These are phyloP conservation scores for Trichophyton verrucosum DNA, from an alignment of 2,329 filamentous ascomycete genomes.

Conservation along the genomic window DNA sequence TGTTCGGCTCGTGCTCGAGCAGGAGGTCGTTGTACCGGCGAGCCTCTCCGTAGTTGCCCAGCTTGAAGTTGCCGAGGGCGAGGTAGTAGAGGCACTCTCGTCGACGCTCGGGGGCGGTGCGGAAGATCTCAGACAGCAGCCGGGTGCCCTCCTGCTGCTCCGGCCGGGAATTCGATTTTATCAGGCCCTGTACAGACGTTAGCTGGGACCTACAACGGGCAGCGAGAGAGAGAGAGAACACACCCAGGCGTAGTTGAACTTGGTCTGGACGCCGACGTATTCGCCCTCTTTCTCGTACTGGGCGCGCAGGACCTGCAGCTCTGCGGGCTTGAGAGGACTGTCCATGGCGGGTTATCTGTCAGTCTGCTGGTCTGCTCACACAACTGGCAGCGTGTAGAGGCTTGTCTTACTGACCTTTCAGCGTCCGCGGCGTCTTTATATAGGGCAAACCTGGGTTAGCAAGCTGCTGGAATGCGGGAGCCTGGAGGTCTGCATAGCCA, in stretches of 20 bases:
- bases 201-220: not conserved
- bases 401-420: slow-evolving; percentile 56
- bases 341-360: slow-evolving; percentile 4
- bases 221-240: slow-evolving; percentile 14
- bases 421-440: slow-evolving; percentile 84
- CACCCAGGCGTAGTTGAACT: slow-evolving; percentile 99
- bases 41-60: slow-evolving; percentile 93
- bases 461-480: not conserved
- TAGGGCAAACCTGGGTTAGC: not conserved
- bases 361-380: not conserved
- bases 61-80: slow-evolving; percentile 92
- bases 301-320: slow-evolving; percentile 80
- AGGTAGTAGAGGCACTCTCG: slow-evolving; percentile 98
- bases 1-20: slow-evolving; percentile 78
- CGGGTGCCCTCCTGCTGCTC: slow-evolving; percentile 93
- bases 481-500: not conserved
- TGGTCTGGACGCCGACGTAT: slow-evolving; percentile 92
- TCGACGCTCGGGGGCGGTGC: slow-evolving; percentile 77
- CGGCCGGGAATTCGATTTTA: slow-evolving; percentile 72
- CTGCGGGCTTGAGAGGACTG: slow-evolving; percentile 78
- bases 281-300: slow-evolving; percentile 98
- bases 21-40: slow-evolving; percentile 88
- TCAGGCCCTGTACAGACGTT: slow-evolving; percentile 55
- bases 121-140: slow-evolving; percentile 92
- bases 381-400: no score